phyloP scores from a whole-genome alignment of 1,284 basidiomycete species.

The Inonotus hispidus region DNA sequence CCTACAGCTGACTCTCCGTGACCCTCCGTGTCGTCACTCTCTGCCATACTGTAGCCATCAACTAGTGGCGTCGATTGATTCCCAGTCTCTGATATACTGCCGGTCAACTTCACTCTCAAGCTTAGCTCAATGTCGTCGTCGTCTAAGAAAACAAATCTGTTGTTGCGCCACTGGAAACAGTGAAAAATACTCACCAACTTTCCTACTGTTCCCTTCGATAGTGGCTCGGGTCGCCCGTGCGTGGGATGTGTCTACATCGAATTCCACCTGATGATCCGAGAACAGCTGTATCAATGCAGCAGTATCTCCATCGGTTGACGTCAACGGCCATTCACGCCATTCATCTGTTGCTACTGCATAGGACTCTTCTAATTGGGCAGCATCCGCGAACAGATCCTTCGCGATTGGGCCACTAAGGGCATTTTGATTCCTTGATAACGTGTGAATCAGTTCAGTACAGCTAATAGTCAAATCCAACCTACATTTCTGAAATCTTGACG shows the following conservation, averaged over 20 bases:
- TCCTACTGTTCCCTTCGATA: constrained; percentile 81
- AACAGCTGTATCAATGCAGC: constrained; percentile 66
- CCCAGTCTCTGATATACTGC: background rate
- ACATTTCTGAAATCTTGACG: constrained; percentile 69
- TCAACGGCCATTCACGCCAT: constrained; percentile 68
- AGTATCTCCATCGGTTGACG: constrained; percentile 68
- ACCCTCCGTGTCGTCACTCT: background rate
- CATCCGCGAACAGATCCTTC: constrained; percentile 64
- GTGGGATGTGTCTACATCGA: constrained; percentile 60
- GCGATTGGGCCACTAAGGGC: constrained; percentile 60
- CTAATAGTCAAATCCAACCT: constrained; percentile 25
- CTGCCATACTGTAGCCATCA: background rate
- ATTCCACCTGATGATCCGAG: constrained; percentile 69
- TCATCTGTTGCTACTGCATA: constrained; percentile 39
- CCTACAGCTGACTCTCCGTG: constrained; percentile 47
- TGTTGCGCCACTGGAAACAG: background rate
- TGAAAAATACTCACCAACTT: constrained; percentile 51
- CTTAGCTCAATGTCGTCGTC: constrained; percentile 70
- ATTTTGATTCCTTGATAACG: constrained; percentile 52
- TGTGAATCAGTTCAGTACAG: constrained; percentile 7
- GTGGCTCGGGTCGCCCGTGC: constrained; percentile 44
- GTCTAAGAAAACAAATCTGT: constrained; percentile 39
- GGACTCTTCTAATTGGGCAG: constrained; percentile 54
- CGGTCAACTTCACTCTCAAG: background rate
- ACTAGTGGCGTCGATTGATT: background rate